These are phyloP conservation scores for Raphanus hybrid DNA, from an alignment of 441 rosid species.

Conservation along the genomic window DNA sequence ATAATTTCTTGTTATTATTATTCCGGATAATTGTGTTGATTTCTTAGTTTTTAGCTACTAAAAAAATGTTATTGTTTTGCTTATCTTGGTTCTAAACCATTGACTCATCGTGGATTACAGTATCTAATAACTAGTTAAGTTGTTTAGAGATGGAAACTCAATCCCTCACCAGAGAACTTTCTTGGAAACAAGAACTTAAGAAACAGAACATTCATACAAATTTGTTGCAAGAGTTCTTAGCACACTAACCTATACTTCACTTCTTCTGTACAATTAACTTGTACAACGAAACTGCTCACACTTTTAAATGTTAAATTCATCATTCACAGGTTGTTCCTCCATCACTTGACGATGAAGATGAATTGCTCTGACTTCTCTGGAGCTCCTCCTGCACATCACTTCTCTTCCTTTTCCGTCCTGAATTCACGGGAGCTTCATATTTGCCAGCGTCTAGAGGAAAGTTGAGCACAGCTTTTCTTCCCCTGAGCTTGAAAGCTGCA, in stretches of 20 bases:
- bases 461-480: conserved; percentile 80
- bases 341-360: conserved; percentile 38
- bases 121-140: conserved; percentile 6
- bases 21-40: background rate
- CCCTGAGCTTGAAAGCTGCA: conserved; percentile 85
- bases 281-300: conserved; percentile 21
- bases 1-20: background rate
- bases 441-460: conserved; percentile 82
- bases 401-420: conserved; percentile 60
- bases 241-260: conserved; percentile 37
- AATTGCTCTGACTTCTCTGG: conserved; percentile 42
- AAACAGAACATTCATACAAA: conserved; percentile 34
- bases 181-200: conserved; percentile 26
- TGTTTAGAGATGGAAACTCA: conserved; percentile 14
- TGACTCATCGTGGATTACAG: conserved; percentile 13
- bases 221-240: conserved; percentile 17
- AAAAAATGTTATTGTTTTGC: background rate
- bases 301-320: conserved; percentile 22
- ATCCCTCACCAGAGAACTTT: background rate
- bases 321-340: conserved; percentile 27
- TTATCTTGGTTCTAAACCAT: conserved; percentile 15
- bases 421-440: conserved; percentile 48
- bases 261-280: conserved; percentile 32
- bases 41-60: background rate
- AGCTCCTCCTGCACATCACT: conserved; percentile 30